Evolutionary conservation across 1,284 basidiomycete species (phyloP), one percentile per base, ranked within the genome.

Genomic region (Pyrrhoderma lamaoense): DNA sequence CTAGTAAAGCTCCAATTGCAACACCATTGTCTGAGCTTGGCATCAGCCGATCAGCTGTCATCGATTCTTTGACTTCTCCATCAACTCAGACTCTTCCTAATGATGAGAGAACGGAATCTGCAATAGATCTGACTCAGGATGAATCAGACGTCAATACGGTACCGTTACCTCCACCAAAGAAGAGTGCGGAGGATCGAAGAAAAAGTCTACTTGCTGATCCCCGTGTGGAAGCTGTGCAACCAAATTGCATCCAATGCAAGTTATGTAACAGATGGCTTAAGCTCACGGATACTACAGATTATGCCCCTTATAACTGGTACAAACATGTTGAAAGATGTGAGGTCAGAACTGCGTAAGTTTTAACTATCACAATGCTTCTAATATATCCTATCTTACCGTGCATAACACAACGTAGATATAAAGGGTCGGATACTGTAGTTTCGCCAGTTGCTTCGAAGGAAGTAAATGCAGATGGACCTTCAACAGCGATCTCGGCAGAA

Each of bases 191-290:
- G 25, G 46, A 54, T 22, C 44, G 58, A 14, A 52, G 42, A 35
- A 22, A 31, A 21, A 36, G 47, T 34, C 35, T 59, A 5, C 51
- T 51, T n/a, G 45, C 40, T 18, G 58, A 59, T 42, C 37, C 51
- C 8, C 54, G 58, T 2, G 42, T 51, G 7, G 45, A 38, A 21
- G 47, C 2, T 13, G 44, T 59, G n/a, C 56, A 59, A 45, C 49
- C 56, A 13, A 49, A 52, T 38, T 51, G 51, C 19, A 43, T 56
- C 2, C 35, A 40, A 14, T 56, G 54, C 39, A 56, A 52, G 25
- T n/a, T 52, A 13, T 56, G 54, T 38, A 39, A 56, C 11, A 37
- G 44, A 11, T 56, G 54, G 54, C 34, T 52, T n/a, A 56, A 56
- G 36, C 46, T 56, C 21, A 56, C 37, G n/a, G 45, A 52, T 19